Base-by-base conservation (phyloP, 2,329 filamentous ascomycete species). In the Fusarium oxysporum region DNA sequence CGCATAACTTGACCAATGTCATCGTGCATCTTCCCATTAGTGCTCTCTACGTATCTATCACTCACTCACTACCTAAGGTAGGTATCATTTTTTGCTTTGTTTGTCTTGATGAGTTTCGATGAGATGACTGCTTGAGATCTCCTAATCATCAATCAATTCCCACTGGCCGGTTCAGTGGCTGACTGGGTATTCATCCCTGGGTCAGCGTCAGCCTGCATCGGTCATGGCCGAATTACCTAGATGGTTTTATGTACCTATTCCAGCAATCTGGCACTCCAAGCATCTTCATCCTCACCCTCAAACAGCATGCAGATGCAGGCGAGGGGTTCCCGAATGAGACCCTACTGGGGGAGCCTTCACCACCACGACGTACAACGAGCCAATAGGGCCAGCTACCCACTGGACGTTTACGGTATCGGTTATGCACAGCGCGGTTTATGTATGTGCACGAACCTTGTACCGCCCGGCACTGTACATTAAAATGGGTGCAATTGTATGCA, bases 251-350 rank as follows among this genome's bases (percentile, higher is more conserved):
- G 47, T 33, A 50, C 30, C 47, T 33, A 62, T 68, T 73, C 71
- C 66, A 73, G 71, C 62, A 62, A 68, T 55, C 45, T 71, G 69
- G 73, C 70, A 66, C 65, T 73, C 55, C 67, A 67, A 68, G 62
- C 47, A 63, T 48, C 40, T 47, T 45, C 38, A 68, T 25, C 48
- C 48, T 53, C 32, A n/a, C 50, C 47, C 33, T 40, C 23, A 28
- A 28, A 40, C n/a, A 54, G 33, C 50, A 40, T 54, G 50, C 50
- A 54, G 50, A 54, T 76, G 76, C 67, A 75, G 57, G 61, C 50
- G 54, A 66, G 73, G 66, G 55, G 65, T 67, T 68, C 67, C 73
- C 71, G 72, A 53, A 75, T 74, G 73, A 63, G 58, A 75, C 75
- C 63, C 66, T 76, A 48, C 62, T 35, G 44, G 48, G 44, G 60